Base-by-base conservation (phyloP, 2,329 filamentous ascomycete genomes). In the Aspergillus awamori region DNA sequence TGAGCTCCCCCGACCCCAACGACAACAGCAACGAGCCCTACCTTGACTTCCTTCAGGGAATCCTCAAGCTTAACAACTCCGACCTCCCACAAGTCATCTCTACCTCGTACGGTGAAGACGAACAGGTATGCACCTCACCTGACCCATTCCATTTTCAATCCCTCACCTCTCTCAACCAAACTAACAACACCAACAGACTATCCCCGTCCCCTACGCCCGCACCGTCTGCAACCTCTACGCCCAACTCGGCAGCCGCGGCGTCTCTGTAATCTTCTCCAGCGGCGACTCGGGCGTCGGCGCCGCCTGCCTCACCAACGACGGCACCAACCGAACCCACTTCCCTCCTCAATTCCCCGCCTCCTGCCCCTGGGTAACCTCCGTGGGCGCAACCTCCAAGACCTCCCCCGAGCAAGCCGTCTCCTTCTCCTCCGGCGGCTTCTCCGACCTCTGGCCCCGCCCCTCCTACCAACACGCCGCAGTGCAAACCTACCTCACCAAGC, bases 211-310 rank as follows among this genome's bases (percentile, higher is more conserved):
- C 28, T 79, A 79, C 63, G 76, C 78, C 54, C 67, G 66, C 47
- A 65, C 66, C 22, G 76, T 81, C 48, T 82, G 79, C 66, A 76
- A 75, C 62, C 70, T 81, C 43, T 81, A 74, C 68, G 75, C 81
- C 57, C 83, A 84, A 65, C 79, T 84, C 24, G 82, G 81, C 17
- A 76, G 81, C 60, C 81, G 82, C 52, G 82, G 82, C 24, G 79
- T 82, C 2, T 80, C 77, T 4, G 72, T 83, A 20, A 69, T 84
- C 63, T 79, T 82, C 63, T 80, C 81, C 3, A 81, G 80, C 1
- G 82, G 82, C 17, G 82, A 84, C 67, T 78, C 74, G 11, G 82
- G 81, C 30, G 80, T 82, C 28, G 79, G 74, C 20, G 57, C 71
- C 13, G 70, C 69, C 7, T 77, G 67, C 67, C 59, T 65, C 53